Percentiles rank a stretch among this genome's conserved stretches.
Evolutionary conservation across 495 filamentous ascomycete species (phyloP).

Genomic region (Poronia punctata): DNA sequence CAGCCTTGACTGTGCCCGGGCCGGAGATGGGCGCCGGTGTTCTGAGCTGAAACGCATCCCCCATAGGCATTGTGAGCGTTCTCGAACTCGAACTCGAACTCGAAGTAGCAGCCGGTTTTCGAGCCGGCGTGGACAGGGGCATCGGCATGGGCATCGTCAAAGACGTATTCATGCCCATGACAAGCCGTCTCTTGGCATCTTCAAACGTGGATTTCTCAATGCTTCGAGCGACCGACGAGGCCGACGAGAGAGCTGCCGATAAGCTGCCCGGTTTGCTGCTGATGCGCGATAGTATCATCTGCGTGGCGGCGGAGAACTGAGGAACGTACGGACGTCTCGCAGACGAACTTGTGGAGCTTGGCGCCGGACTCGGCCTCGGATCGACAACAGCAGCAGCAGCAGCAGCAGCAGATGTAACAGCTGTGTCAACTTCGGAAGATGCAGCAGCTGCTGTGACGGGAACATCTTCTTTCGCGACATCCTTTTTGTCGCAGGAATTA

Average conservation of each 20-base stretch:
- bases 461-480: neutral
- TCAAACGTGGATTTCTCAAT: slow-evolving; percentile 37
- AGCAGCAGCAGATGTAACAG: neutral
- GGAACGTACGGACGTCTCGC: slow-evolving; percentile 37
- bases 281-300: slow-evolving; percentile 52
- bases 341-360: slow-evolving; percentile 15
- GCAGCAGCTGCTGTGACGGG: neutral
- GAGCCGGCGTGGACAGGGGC: slow-evolving; percentile 10
- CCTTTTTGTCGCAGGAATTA: neutral
- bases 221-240: slow-evolving; percentile 19
- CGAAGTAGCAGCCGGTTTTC: neutral
- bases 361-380: slow-evolving; percentile 1
- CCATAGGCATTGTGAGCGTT: slow-evolving; percentile 18
- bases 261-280: slow-evolving; percentile 33
- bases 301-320: slow-evolving; percentile 48
- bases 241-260: slow-evolving; percentile 28
- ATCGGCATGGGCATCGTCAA: slow-evolving; percentile 40
- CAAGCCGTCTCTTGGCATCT: slow-evolving; percentile 39
- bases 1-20: neutral
- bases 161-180: slow-evolving; percentile 45
- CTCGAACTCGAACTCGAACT: slow-evolving; percentile 1
- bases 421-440: neutral
- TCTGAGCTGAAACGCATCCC: slow-evolving; percentile 16
- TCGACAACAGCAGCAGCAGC: too few species aligned
- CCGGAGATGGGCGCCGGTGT: slow-evolving; percentile 8